Percentiles rank a stretch among this genome's conserved stretches.
Evolutionary conservation across 208 protist genomes (phyloP).

Genomic region (Trypanosoma lewisi): DNA sequence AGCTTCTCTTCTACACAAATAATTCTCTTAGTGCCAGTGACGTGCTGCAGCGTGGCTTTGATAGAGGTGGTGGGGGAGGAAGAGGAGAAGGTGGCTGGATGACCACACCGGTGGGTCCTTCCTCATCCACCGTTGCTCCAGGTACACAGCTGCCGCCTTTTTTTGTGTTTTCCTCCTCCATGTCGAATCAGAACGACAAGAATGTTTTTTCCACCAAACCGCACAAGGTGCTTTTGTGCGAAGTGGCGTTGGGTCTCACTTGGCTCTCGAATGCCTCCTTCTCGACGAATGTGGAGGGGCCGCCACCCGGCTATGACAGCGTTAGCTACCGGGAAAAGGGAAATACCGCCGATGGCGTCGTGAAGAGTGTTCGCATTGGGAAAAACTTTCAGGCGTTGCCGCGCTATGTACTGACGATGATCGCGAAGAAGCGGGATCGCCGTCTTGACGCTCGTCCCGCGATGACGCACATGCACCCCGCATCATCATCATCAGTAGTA

Average conservation of each 20-base stretch:
- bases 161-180: conserved; percentile 62
- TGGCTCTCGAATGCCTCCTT: conserved; percentile 36
- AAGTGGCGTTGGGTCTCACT: conserved; percentile 51
- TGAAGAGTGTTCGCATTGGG: conserved; percentile 39
- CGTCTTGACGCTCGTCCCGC: background rate
- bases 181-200: conserved; percentile 42
- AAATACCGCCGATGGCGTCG: conserved; percentile 3
- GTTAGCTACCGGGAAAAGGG: conserved; percentile 29
- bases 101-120: background rate
- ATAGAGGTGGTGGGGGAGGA: background rate
- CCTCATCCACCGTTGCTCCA: background rate
- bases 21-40: conserved; percentile 49
- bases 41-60: conserved; percentile 59
- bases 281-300: background rate
- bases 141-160: conserved; percentile 13
- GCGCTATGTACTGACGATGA: conserved; percentile 60
- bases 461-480: no score
- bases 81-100: background rate
- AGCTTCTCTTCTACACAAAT: conserved; percentile 81
- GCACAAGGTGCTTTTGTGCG: conserved; percentile 68
- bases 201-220: conserved; percentile 14
- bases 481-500: no score
- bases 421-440: conserved; percentile 7
- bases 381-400: conserved; percentile 67
- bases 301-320: conserved; percentile 48